Conservation (phyloP, 1,139 yeast species). For the Candida sojae region DNA sequence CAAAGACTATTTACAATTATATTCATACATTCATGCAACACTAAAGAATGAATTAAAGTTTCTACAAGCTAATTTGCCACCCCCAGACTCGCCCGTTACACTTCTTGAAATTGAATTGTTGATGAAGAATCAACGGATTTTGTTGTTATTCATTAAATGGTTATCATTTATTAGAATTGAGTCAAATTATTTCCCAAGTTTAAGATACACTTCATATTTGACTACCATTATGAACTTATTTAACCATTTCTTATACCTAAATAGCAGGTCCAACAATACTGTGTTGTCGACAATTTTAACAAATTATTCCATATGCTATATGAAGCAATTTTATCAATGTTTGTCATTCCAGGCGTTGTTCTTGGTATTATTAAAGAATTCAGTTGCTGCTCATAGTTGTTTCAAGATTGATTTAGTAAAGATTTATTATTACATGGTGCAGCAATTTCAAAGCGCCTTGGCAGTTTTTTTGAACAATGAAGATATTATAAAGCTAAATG, state of each 20-base stretch:
- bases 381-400: background rate
- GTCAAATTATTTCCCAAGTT: constrained; percentile 32
- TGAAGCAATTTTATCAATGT: constrained; percentile 23
- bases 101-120: constrained; percentile 18
- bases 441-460: constrained; percentile 11
- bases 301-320: constrained; percentile 12
- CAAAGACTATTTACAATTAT: constrained; percentile 22
- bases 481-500: background rate
- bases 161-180: constrained; percentile 33
- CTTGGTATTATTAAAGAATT: constrained; percentile 21
- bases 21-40: constrained; percentile 18
- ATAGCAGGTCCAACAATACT: constrained; percentile 14
- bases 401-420: constrained; percentile 9
- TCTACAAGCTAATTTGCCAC: constrained; percentile 1
- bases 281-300: constrained; percentile 3
- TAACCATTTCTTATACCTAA: constrained; percentile 27
- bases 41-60: constrained; percentile 13
- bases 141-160: constrained; percentile 29
- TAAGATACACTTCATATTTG: constrained; percentile 30
- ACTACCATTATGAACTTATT: constrained; percentile 28
- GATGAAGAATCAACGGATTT: constrained; percentile 22
- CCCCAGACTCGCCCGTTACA: background rate
- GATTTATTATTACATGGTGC: constrained; percentile 9
- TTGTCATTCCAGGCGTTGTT: constrained; percentile 27
- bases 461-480: constrained; percentile 9